Conservation (phyloP, 164 flowering plant species). For the Warburgia ugandensis region DNA sequence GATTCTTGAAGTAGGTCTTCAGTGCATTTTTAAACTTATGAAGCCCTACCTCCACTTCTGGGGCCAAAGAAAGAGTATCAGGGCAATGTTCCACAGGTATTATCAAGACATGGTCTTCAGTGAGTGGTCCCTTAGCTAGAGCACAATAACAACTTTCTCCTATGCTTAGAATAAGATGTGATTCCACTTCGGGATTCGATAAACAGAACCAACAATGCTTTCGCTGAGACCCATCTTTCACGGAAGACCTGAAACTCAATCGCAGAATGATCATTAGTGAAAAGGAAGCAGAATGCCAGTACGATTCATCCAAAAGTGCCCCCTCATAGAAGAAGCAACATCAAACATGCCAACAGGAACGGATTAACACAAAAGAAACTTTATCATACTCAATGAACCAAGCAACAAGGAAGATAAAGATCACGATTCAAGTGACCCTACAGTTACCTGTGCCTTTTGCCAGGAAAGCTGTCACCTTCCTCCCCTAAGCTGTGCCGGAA, state of each 20-base stretch:
- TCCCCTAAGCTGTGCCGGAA: constrained; percentile 66
- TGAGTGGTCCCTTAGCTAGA: constrained; percentile 83
- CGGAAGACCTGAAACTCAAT: constrained; percentile 53
- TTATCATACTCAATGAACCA: not conserved
- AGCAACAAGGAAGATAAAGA: not conserved
- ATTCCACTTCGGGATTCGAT: constrained; percentile 81
- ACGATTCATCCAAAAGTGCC: not conserved
- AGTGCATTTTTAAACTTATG: constrained; percentile 50
- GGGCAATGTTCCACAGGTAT: constrained; percentile 81
- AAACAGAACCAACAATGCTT: constrained; percentile 90
- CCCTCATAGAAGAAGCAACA: no score
- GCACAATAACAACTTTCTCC: constrained; percentile 83
- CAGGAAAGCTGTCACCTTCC: constrained; percentile 36
- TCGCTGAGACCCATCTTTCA: constrained; percentile 12
- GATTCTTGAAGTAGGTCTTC: constrained; percentile 48
- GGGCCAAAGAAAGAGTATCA: constrained; percentile 44
- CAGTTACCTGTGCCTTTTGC: constrained; percentile 47
- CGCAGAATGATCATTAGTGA: not conserved
- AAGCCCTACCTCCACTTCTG: constrained; percentile 55
- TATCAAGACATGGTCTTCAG: constrained; percentile 67
- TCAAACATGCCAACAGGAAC: no score
- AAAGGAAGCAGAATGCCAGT: not conserved
- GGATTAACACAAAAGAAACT: not conserved
- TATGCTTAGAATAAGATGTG: constrained; percentile 70
- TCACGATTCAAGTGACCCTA: not conserved